Conservation (phyloP, 2,329 filamentous ascomycete species). For the Trematosphaeria pertusa region DNA sequence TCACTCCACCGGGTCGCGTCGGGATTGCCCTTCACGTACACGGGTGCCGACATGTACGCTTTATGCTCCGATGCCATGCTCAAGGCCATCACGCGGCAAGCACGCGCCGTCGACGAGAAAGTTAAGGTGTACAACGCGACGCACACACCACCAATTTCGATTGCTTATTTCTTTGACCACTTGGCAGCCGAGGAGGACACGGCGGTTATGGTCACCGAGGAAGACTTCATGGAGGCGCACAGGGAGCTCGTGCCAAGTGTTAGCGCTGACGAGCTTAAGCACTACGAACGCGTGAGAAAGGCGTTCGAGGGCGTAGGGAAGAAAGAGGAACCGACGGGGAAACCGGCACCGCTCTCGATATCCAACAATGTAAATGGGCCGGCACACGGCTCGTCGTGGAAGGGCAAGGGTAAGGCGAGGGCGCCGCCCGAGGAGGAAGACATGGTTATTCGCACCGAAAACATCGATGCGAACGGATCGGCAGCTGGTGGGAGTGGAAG, state of each 20-base stretch:
- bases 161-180: conserved; percentile 96
- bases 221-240: conserved; percentile 84
- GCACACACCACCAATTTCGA: conserved; percentile 66
- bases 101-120: conserved; percentile 81
- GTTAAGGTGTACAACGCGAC: conserved; percentile 72
- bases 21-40: conserved; percentile 90
- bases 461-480: conserved; percentile 41
- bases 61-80: conserved; percentile 98
- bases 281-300: conserved; percentile 84
- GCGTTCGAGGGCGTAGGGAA: conserved; percentile 75
- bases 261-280: conserved; percentile 86
- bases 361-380: conserved; percentile 3
- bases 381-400: conserved; percentile 8
- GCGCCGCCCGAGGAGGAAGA: conserved; percentile 44
- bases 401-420: conserved; percentile 40
- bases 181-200: conserved; percentile 82
- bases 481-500: conserved; percentile 14
- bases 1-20: conserved; percentile 78
- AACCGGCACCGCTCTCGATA: neutral
- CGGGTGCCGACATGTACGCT: conserved; percentile 95
- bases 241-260: conserved; percentile 91
- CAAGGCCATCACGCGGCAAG: conserved; percentile 93
- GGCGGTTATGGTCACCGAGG: conserved; percentile 84
- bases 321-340: conserved; percentile 54
- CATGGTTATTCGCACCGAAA: conserved; percentile 51